Conservation (phyloP, 1,284 basidiomycete species). For the Puccinia coronata region DNA sequence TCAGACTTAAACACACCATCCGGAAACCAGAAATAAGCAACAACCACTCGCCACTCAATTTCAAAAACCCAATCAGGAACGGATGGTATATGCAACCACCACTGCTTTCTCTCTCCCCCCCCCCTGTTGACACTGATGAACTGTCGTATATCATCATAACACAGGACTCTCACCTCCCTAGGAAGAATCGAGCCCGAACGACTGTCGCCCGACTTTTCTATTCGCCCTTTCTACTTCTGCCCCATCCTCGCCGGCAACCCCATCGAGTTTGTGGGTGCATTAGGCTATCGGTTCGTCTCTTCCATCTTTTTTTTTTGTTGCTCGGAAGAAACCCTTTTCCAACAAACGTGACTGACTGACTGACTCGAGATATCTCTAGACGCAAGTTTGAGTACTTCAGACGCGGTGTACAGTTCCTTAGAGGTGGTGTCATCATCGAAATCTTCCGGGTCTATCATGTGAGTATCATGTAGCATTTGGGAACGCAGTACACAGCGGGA, state of each 20-base stretch:
- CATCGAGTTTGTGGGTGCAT: conserved; percentile 38
- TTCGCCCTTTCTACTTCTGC: conserved; percentile 33
- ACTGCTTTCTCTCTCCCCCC: neutral
- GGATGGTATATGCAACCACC: conserved; percentile 22
- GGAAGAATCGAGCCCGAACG: conserved; percentile 46
- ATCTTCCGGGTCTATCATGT: conserved; percentile 32
- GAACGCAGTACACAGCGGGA: too few relatives aligned
- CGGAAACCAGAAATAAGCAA: conserved; percentile 16
- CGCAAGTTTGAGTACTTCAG: conserved; percentile 34
- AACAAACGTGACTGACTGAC: too few relatives aligned
- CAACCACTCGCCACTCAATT: neutral
- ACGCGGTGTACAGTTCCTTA: conserved; percentile 25
- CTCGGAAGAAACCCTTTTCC: neutral
- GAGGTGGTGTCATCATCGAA: conserved; percentile 37
- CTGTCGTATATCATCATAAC: neutral
- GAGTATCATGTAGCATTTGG: too few relatives aligned
- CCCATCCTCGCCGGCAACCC: conserved; percentile 43
- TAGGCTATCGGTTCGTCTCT: conserved; percentile 31
- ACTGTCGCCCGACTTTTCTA: conserved; percentile 44
- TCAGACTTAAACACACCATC: conserved; percentile 43
- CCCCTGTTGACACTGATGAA: neutral
- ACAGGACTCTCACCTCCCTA: conserved; percentile 31
- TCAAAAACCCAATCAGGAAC: conserved; percentile 28
- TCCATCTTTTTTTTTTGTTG: neutral
- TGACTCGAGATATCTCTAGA: too few relatives aligned